Evolutionary conservation across 331 rosid genomes (phyloP).

Genomic region (Quercus phellos): DNA sequence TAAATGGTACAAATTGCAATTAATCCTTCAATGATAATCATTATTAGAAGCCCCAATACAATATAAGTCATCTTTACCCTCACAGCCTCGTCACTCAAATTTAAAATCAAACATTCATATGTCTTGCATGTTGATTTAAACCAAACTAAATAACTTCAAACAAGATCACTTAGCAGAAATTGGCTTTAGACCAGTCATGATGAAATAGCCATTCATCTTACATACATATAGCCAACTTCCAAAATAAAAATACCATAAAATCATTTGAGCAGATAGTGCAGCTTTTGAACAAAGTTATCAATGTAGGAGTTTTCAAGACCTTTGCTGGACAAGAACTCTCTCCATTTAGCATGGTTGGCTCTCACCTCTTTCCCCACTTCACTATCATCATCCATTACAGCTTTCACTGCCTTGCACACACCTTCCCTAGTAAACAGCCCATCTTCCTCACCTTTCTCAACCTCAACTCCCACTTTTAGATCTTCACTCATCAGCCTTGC

Average conservation of each 20-base stretch:
- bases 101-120: not conserved
- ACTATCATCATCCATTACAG: constrained; percentile 30
- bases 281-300: constrained; percentile 32
- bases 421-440: constrained; percentile 35
- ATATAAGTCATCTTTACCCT: too few species aligned
- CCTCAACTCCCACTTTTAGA: constrained; percentile 42
- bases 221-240: not conserved
- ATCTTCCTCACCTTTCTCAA: constrained; percentile 32
- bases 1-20: too few species aligned
- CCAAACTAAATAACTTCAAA: not conserved
- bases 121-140: not conserved
- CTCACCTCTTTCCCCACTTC: constrained; percentile 28
- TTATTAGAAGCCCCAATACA: too few species aligned
- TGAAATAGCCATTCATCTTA: too few species aligned
- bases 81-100: not conserved
- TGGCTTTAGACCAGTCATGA: not conserved
- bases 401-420: constrained; percentile 32
- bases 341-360: constrained; percentile 46
- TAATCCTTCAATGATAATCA: too few species aligned
- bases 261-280: constrained; percentile 19
- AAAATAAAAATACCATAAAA: not conserved
- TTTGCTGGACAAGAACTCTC: constrained; percentile 25
- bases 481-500: constrained; percentile 45
- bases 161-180: not conserved
- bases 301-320: constrained; percentile 44